A percentile compares a stretch with the other conserved stretches of the same genome.
Evolutionary conservation across 371 early-diverging fungal species (phyloP).

Genomic region (Mortierella sp.): DNA sequence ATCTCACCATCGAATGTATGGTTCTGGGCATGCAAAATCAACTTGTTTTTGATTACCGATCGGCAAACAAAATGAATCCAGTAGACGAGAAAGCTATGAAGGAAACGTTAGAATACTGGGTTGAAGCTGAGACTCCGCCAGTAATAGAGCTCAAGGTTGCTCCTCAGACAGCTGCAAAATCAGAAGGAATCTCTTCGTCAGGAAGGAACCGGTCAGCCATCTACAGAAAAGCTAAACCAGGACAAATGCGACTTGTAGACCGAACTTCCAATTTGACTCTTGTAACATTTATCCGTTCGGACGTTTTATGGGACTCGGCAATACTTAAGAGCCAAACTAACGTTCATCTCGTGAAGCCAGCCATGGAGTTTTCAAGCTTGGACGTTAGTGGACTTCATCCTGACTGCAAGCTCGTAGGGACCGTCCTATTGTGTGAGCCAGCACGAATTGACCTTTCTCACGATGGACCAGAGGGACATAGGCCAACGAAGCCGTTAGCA

Average conservation of each 20-base stretch:
- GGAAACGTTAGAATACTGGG: constrained; percentile 22
- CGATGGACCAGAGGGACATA: neutral
- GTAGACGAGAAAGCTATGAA: constrained; percentile 1
- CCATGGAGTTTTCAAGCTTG: constrained; percentile 8
- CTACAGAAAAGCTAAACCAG: constrained; percentile 52
- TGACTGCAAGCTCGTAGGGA: constrained; percentile 42
- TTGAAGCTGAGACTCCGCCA: constrained; percentile 37
- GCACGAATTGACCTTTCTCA: constrained; percentile 7
- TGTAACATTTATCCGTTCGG: constrained; percentile 43
- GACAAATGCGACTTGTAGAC: constrained; percentile 44
- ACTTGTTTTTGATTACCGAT: constrained; percentile 8
- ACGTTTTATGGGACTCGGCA: constrained; percentile 42
- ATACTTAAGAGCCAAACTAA: constrained; percentile 9
- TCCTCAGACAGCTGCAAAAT: neutral
- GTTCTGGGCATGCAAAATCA: constrained; percentile 37
- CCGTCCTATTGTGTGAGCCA: constrained; percentile 35
- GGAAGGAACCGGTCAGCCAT: constrained; percentile 9
- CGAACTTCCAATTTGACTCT: constrained; percentile 35
- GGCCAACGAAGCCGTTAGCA: neutral
- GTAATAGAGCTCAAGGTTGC: constrained; percentile 35
- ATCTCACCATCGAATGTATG: constrained; percentile 38
- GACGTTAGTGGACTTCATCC: constrained; percentile 44
- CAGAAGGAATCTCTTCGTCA: neutral
- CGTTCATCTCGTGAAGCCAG: constrained; percentile 20
- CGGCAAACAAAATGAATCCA: neutral